These are phyloP conservation scores for Gymnopilus dilepis DNA, from an alignment of 768 basidiomycete genomes.

Conservation along the genomic window DNA sequence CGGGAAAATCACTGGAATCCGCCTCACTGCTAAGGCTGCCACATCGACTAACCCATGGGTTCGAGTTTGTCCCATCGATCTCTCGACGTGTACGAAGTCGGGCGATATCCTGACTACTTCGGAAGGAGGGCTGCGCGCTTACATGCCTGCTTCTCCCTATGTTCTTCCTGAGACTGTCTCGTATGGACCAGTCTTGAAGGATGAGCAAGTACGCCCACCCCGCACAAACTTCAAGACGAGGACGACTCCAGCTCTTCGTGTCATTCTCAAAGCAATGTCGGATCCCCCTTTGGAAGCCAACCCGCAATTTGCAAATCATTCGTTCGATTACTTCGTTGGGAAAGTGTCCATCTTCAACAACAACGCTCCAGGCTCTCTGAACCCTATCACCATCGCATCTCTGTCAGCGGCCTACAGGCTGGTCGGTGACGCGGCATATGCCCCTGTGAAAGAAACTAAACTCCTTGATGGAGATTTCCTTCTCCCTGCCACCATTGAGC, in stretches of 20 bases:
- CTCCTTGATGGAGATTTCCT: conserved; percentile 25
- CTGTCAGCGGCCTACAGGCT: conserved; percentile 40
- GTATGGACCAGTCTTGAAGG: conserved; percentile 38
- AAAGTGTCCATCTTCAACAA: conserved; percentile 45
- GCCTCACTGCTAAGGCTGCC: conserved; percentile 40
- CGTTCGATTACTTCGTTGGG: conserved; percentile 38
- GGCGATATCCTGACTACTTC: conserved; percentile 40
- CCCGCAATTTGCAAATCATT: conserved; percentile 28
- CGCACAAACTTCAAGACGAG: conserved; percentile 46
- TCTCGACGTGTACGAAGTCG: conserved; percentile 39
- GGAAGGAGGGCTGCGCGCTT: conserved; percentile 44
- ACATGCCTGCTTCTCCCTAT: conserved; percentile 37
- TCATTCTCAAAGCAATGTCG: conserved; percentile 39
- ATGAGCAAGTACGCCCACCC: conserved; percentile 33
- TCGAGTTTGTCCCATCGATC: conserved; percentile 42
- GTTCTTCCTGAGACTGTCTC: conserved; percentile 38
- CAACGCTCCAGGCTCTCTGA: conserved; percentile 34
- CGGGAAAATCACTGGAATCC: conserved; percentile 41
- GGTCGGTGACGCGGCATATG: conserved; percentile 40
- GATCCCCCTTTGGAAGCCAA: conserved; percentile 44
- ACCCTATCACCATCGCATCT: conserved; percentile 40
- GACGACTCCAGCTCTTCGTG: conserved; percentile 33
- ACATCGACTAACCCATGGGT: conserved; percentile 41
- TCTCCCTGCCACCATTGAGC: conserved; percentile 42
- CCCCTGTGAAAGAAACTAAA: conserved; percentile 34